These are phyloP conservation scores for Glycine tomentella DNA, from an alignment of 306 rosid genomes.

Conservation along the genomic window DNA sequence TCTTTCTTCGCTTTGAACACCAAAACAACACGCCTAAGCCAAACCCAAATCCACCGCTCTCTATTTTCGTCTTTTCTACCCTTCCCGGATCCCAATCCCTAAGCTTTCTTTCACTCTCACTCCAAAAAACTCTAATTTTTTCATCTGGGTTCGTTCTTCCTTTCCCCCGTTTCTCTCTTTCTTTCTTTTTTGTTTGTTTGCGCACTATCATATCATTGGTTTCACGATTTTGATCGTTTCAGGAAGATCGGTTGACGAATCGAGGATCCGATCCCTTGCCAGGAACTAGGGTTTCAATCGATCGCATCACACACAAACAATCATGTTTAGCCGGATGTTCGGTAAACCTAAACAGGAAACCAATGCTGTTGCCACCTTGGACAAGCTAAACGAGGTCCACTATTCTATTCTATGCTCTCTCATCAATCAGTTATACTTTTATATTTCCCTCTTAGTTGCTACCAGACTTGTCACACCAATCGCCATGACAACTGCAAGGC, in stretches of 20 bases:
- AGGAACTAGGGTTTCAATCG: constrained; percentile 49
- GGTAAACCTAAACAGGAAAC: constrained; percentile 89
- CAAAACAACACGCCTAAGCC: no score
- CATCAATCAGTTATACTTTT: no score
- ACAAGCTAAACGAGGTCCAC: constrained; percentile 82
- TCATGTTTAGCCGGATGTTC: constrained; percentile 81
- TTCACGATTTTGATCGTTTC: neutral
- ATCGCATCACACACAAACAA: constrained; percentile 8
- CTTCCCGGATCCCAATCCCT: neutral
- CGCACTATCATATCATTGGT: no score
- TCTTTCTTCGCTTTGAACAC: neutral
- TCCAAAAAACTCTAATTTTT: neutral
- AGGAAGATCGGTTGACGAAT: constrained; percentile 23
- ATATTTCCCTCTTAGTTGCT: no score
- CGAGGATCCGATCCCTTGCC: constrained; percentile 16
- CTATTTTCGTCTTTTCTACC: neutral
- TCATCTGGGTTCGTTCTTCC: neutral
- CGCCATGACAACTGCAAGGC: no score
- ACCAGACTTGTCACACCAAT: no score
- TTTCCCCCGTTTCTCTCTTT: neutral
- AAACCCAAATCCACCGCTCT: neutral
- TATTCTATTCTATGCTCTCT: no score
- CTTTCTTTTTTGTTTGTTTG: no score
- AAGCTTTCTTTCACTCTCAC: neutral
- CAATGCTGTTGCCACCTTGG: constrained; percentile 78